phyloP scores from a whole-genome alignment of 768 basidiomycete genomes.

The Amanita phalloides region DNA sequence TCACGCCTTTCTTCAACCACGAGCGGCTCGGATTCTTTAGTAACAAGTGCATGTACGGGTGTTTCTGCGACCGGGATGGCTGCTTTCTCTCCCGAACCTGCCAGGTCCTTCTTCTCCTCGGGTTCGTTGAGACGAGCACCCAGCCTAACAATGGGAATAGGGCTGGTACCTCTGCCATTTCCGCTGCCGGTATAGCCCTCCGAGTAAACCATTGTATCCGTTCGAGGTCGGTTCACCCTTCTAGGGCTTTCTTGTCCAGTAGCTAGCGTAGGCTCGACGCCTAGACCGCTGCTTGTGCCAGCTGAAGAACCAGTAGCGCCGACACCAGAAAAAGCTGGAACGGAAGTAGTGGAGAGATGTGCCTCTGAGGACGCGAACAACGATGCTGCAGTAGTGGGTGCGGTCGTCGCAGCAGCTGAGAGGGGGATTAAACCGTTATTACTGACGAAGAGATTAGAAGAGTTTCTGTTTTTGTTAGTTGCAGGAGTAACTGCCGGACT shows the following conservation, averaged over 20 bases:
- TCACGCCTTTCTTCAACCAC: not conserved
- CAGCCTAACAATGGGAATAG: slow-evolving; percentile 4
- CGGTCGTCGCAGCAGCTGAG: not conserved
- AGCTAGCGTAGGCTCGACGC: slow-evolving; percentile 12
- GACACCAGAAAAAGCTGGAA: not conserved
- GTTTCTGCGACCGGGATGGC: not conserved
- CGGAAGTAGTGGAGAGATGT: not conserved
- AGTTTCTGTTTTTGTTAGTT: not conserved
- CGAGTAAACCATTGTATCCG: slow-evolving; percentile 58
- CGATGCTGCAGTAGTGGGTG: slow-evolving; percentile 4
- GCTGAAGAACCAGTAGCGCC: not conserved
- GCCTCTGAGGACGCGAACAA: slow-evolving; percentile 2
- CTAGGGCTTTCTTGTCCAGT: slow-evolving; percentile 28
- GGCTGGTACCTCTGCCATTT: not conserved
- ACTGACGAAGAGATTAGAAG: slow-evolving; percentile 4
- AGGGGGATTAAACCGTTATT: slow-evolving; percentile 2
- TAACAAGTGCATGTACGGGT: no score
- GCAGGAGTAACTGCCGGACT: not conserved
- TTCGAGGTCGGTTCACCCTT: slow-evolving; percentile 42
- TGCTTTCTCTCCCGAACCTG: not conserved
- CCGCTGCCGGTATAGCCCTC: not conserved
- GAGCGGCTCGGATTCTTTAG: not conserved
- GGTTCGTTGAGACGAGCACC: slow-evolving; percentile 28
- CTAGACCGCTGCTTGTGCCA: not conserved
- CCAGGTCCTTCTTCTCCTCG: not conserved